These are phyloP conservation scores for Acacia confusa DNA, from an alignment of 306 rosid genomes.

Conservation along the genomic window DNA sequence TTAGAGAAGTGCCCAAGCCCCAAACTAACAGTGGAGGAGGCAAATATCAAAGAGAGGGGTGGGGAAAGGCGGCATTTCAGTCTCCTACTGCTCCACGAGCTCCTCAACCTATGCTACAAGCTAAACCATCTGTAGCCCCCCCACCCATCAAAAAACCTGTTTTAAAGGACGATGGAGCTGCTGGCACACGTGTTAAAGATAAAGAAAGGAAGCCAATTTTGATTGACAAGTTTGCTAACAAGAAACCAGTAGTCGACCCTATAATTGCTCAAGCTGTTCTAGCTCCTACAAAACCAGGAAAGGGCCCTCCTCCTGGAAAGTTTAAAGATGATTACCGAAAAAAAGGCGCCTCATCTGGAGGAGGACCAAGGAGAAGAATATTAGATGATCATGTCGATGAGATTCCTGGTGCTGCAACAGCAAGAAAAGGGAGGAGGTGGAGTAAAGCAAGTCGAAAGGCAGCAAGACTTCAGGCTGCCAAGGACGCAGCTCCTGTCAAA, in stretches of 20 bases:
- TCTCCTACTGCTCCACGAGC: conserved; percentile 43
- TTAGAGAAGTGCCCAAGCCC: conserved; percentile 57
- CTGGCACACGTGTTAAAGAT: conserved; percentile 37
- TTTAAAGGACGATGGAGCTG: conserved; percentile 81
- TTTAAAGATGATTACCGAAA: conserved; percentile 72
- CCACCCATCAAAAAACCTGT: conserved; percentile 66
- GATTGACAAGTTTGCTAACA: conserved; percentile 88
- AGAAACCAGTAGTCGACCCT: conserved; percentile 72
- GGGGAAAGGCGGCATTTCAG: conserved; percentile 42
- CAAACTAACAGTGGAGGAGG: conserved; percentile 36
- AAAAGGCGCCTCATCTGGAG: conserved; percentile 63
- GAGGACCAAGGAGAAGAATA: conserved; percentile 64
- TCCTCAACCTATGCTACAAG: conserved; percentile 62
- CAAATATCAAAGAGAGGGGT: conserved; percentile 39
- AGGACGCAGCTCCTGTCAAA: conserved; percentile 95
- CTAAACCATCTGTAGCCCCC: conserved; percentile 68
- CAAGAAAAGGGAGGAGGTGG: conserved; percentile 97
- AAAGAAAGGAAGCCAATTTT: conserved; percentile 84
- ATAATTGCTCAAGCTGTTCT: conserved; percentile 62
- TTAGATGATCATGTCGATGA: conserved; percentile 52
- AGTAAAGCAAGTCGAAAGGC: conserved; percentile 97
- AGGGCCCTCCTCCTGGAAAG: conserved; percentile 65
- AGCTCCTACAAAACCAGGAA: conserved; percentile 82
- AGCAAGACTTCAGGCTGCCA: conserved; percentile 94
- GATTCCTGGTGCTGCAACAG: conserved; percentile 57